Evolutionary conservation across 2,329 filamentous ascomycete species (phyloP).

Genomic region (Ophiostoma piceae): DNA sequence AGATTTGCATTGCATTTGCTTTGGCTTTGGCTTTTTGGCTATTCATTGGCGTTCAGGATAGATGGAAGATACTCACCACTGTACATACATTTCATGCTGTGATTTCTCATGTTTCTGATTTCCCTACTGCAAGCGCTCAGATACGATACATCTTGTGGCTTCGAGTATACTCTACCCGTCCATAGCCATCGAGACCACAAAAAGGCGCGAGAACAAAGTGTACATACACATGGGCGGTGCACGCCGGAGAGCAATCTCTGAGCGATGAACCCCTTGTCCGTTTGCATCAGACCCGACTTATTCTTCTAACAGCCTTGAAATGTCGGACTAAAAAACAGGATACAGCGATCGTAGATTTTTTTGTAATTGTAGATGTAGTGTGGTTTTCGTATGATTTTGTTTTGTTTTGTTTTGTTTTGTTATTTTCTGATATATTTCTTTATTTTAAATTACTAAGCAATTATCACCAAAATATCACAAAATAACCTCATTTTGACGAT

Average conservation of each 20-base stretch:
- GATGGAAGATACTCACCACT: constrained; percentile 19
- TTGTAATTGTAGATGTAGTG: neutral
- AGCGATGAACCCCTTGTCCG: constrained; percentile 38
- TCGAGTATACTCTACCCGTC: constrained; percentile 11
- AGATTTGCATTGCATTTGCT: neutral
- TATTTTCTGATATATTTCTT: neutral
- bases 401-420: neutral
- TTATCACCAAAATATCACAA: too few relatives aligned
- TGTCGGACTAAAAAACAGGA: constrained; percentile 60
- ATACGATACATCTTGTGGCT: constrained; percentile 61
- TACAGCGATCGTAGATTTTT: constrained; percentile 38
- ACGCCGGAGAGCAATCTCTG: neutral
- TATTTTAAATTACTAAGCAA: too few relatives aligned
- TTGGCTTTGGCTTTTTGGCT: neutral
- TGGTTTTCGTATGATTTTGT: neutral
- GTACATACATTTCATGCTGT: constrained; percentile 14
- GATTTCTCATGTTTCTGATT: neutral
- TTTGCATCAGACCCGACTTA: constrained; percentile 59
- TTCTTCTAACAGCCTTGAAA: constrained; percentile 48
- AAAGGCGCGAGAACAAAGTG: constrained; percentile 53
- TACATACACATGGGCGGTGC: constrained; percentile 7
- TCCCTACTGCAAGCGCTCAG: constrained; percentile 43
- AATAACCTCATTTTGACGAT: neutral
- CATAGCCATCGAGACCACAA: constrained; percentile 56
- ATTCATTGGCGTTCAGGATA: constrained; percentile 21